Evolutionary conservation across 164 flowering plant genomes (phyloP).

Genomic region (Sextonia rubra): DNA sequence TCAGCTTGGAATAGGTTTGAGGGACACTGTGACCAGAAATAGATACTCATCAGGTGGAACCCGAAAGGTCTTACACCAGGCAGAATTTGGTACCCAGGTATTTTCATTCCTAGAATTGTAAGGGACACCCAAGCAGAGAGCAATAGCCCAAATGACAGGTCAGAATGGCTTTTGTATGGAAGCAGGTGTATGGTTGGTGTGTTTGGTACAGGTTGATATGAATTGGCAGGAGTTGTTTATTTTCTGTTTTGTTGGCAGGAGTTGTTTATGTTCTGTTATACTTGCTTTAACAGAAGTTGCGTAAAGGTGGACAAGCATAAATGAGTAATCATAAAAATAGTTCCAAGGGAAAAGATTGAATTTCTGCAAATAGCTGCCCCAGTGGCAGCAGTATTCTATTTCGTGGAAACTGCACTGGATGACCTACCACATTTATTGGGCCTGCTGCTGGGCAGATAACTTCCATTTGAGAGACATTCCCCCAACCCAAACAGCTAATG

Average conservation of each 20-base stretch:
- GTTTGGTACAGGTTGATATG: slow-evolving; percentile 5
- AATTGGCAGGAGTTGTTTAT: slow-evolving; percentile 6
- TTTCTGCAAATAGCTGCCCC: not conserved
- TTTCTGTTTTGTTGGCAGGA: no score
- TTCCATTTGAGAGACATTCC: no score
- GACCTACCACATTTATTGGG: no score
- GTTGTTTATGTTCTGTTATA: not conserved
- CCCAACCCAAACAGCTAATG: no score
- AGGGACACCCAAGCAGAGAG: not conserved
- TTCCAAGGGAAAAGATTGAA: not conserved
- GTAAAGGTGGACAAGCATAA: not conserved
- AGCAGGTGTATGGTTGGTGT: slow-evolving; percentile 2
- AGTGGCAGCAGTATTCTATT: no score
- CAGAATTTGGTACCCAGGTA: not conserved
- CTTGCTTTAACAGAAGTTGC: not conserved
- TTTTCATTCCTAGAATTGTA: not conserved
- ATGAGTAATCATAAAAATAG: not conserved
- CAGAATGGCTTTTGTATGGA: not conserved
- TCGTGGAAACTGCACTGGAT: no score
- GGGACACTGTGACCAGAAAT: not conserved
- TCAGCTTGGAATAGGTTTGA: not conserved
- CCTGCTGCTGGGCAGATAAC: no score
- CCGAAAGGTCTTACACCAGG: not conserved
- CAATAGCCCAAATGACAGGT: not conserved
- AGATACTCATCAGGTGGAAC: not conserved